Base-by-base conservation (phyloP, 345 rosid genomes). In the Populus tremula region DNA sequence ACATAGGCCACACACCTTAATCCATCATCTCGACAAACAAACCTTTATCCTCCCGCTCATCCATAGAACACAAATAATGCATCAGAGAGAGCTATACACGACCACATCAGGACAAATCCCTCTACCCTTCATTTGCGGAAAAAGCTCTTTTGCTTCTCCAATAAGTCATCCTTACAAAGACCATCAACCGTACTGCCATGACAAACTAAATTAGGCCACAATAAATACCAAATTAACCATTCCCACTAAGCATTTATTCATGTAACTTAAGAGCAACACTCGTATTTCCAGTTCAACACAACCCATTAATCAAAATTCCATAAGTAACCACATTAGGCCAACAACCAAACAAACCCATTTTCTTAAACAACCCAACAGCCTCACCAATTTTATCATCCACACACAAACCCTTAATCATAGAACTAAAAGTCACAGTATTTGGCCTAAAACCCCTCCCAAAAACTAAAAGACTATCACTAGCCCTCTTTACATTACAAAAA, bases 321-420 rank as follows among this genome's bases (percentile, higher is more conserved):
- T 29, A 39, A 29, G 77, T 67, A 50, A 72, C 33, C 54, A 47
- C 76, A 79, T 67, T 69, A 2, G 85, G 87, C 66, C 67, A 14
- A 47, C 77, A 4, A 31, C 71, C 85, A 50, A 77, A 56, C 31
- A 6, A 63, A 49, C 43, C 20, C 82, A 84, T 84, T 20, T 79
- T 84, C 66, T 36, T 33, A 35, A 76, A 49, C 33, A 83, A 47
- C 5, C 67, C 72, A 20, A 80, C 76, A 16, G 78, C 85, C 73
- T 74, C 59, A 20, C 43, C 61, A 16, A 61, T 66, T 53, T 76
- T 78, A 72, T 73, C 61, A 56, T 76, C 82, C 27, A 31, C 2
- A 62, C 78, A 80, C 71, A 86, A 76, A 49, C 89, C 89, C 71
- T 65, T 86, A 47, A 86, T 67, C 75, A 82, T 67, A 45, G 73